Evolutionary conservation across 148 eudicot genomes (phyloP).

Genomic region (Mesembryanthemum crystallinum): DNA sequence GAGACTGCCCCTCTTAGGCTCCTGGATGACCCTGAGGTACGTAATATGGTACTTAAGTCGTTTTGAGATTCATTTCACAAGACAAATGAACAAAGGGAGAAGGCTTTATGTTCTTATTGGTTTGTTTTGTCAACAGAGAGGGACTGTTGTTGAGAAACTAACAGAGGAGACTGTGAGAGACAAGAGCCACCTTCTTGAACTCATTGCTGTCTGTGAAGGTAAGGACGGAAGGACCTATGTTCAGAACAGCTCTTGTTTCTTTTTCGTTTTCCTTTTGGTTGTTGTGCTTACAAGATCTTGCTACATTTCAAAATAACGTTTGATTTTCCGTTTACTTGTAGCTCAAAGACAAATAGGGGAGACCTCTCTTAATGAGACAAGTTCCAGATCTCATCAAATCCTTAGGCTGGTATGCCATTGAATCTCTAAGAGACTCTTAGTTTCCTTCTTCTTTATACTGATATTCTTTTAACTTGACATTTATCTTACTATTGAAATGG

Average conservation of each 20-base stretch:
- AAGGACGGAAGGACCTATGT: not conserved
- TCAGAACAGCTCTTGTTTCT: not conserved
- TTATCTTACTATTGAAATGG: not conserved
- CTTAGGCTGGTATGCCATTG: constrained; percentile 63
- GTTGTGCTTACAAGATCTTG: not conserved
- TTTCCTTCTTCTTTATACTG: not conserved
- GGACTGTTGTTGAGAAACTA: constrained; percentile 83
- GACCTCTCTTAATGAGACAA: constrained; percentile 77
- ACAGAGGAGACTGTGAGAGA: constrained; percentile 65
- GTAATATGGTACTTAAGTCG: constrained; percentile 5
- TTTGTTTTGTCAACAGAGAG: constrained; percentile 51
- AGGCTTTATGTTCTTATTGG: not conserved
- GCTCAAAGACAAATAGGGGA: constrained; percentile 97
- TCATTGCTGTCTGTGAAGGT: constrained; percentile 82
- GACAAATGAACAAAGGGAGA: not conserved
- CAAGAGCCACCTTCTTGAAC: constrained; percentile 73
- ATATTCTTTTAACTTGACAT: not conserved
- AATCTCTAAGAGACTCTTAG: not conserved
- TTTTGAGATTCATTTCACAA: constrained; percentile 2
- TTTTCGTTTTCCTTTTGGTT: not conserved
- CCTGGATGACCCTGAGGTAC: constrained; percentile 95
- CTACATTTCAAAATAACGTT: not conserved
- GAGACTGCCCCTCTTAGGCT: constrained; percentile 77
- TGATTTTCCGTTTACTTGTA: constrained; percentile 26
- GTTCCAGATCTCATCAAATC: constrained; percentile 96